These are phyloP conservation scores for Candida stauntonica DNA, from an alignment of 805 yeast species.

Conservation along the genomic window DNA sequence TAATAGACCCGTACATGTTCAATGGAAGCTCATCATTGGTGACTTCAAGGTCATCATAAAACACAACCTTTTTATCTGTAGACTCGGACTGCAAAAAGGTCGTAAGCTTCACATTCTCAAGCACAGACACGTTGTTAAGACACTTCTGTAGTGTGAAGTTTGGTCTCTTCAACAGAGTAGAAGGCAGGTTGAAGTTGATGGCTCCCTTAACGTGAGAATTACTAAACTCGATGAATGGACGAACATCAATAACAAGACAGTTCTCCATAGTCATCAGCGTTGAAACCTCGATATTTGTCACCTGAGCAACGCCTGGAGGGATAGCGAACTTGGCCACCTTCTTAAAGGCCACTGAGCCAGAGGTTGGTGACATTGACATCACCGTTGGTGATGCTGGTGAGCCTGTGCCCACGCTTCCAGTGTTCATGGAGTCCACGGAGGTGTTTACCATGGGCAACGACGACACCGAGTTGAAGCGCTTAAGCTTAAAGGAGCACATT, in stretches of 20 bases:
- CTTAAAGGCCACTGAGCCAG: slow-evolving; percentile 8
- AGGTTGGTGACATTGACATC: slow-evolving; percentile 6
- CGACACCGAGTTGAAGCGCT: slow-evolving; percentile 19
- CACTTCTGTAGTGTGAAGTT: slow-evolving; percentile 65
- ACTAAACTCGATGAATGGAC: slow-evolving; percentile 75
- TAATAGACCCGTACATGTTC: slow-evolving; percentile 41
- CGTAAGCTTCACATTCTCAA: slow-evolving; percentile 43
- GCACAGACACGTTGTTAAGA: slow-evolving; percentile 52
- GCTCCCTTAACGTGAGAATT: slow-evolving; percentile 55
- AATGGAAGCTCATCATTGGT: slow-evolving; percentile 29
- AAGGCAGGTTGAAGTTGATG: slow-evolving; percentile 78
- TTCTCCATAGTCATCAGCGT: slow-evolving; percentile 10
- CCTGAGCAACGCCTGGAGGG: slow-evolving; percentile 11
- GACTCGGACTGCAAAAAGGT: slow-evolving; percentile 28
- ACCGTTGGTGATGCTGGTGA: slow-evolving; percentile 8
- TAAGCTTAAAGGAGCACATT: slow-evolving; percentile 13
- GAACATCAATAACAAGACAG: slow-evolving; percentile 61
- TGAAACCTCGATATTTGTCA: slow-evolving; percentile 11
- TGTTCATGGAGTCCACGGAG: background rate
- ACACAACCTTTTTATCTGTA: slow-evolving; percentile 13
- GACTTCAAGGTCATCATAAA: slow-evolving; percentile 23
- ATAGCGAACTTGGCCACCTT: slow-evolving; percentile 15
- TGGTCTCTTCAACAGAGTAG: slow-evolving; percentile 76
- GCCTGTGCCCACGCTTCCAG: background rate
- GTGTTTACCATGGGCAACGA: slow-evolving; percentile 10